Evolutionary conservation across 306 rosid species (phyloP).

Genomic region (Medicago arabica): DNA sequence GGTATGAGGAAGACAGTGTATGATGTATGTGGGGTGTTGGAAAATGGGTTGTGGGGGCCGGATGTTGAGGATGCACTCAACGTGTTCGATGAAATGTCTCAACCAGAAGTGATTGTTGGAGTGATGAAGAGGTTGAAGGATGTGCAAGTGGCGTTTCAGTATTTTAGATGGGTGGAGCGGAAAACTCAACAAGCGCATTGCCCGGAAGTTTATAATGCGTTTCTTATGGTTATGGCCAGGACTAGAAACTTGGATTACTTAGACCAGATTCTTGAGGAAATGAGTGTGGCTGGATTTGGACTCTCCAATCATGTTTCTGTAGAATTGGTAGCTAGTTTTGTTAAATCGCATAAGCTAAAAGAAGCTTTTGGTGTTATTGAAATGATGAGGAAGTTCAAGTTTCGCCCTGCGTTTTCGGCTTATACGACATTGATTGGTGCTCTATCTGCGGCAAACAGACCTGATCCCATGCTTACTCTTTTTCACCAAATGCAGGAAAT

Average conservation of each 20-base stretch:
- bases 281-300: conserved; percentile 90
- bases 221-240: conserved; percentile 85
- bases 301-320: conserved; percentile 59
- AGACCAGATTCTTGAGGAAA: conserved; percentile 83
- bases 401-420: conserved; percentile 93
- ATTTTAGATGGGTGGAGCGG: conserved; percentile 82
- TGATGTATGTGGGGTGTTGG: conserved; percentile 72
- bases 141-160: conserved; percentile 64
- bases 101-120: conserved; percentile 73
- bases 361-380: conserved; percentile 73
- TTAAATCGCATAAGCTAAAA: conserved; percentile 58
- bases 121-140: conserved; percentile 81
- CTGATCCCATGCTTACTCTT: conserved; percentile 70
- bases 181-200: conserved; percentile 66
- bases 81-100: conserved; percentile 57
- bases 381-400: conserved; percentile 89
- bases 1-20: conserved; percentile 55
- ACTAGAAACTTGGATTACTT: conserved; percentile 62
- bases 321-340: conserved; percentile 65
- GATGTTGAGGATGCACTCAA: conserved; percentile 66
- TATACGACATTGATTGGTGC: conserved; percentile 88
- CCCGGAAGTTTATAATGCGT: conserved; percentile 74
- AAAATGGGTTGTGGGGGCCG: conserved; percentile 70
- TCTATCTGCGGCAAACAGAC: conserved; percentile 59
- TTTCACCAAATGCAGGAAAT: conserved; percentile 93